These are phyloP conservation scores for Coemansia sp. DNA, from an alignment of 192 early-diverging fungal genomes.

Conservation along the genomic window DNA sequence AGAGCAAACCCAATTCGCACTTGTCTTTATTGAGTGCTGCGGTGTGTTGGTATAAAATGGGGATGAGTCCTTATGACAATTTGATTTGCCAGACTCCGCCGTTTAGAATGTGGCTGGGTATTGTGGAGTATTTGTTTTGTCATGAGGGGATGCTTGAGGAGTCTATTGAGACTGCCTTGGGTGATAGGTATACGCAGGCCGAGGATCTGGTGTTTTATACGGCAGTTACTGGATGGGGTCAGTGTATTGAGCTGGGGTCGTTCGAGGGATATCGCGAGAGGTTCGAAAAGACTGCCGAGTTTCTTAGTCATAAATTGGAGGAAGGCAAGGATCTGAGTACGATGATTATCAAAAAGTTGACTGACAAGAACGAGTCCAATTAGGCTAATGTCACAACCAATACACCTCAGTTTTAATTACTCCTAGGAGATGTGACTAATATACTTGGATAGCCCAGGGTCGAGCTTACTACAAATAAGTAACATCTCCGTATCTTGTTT, in stretches of 20 bases:
- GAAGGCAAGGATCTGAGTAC: conserved; percentile 62
- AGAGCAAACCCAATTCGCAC: conserved; percentile 85
- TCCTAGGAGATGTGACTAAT: no score
- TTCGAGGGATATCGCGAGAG: conserved; percentile 82
- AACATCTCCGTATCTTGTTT: no score
- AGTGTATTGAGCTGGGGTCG: conserved; percentile 79
- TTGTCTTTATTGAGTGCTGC: conserved; percentile 91
- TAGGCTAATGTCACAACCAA: background rate
- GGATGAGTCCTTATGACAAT: conserved; percentile 89
- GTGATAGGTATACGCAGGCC: conserved; percentile 69
- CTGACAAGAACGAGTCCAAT: conserved; percentile 15
- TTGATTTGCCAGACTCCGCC: conserved; percentile 95
- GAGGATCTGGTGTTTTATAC: conserved; percentile 89
- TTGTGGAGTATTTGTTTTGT: conserved; percentile 91
- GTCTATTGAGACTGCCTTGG: conserved; percentile 80
- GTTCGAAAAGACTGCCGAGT: conserved; percentile 82
- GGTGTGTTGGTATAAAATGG: conserved; percentile 88
- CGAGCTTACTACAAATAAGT: no score
- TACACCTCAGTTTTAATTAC: no score
- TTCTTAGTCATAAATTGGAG: conserved; percentile 71
- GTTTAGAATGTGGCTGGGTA: conserved; percentile 92
- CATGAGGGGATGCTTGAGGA: conserved; percentile 81
- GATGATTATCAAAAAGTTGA: conserved; percentile 56
- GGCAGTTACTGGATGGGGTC: conserved; percentile 91
- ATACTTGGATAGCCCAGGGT: no score